Evolutionary conservation across 495 filamentous ascomycete species (phyloP), one percentile per base, ranked within the genome.

Genomic region (Pseudevernia furfuracea): DNA sequence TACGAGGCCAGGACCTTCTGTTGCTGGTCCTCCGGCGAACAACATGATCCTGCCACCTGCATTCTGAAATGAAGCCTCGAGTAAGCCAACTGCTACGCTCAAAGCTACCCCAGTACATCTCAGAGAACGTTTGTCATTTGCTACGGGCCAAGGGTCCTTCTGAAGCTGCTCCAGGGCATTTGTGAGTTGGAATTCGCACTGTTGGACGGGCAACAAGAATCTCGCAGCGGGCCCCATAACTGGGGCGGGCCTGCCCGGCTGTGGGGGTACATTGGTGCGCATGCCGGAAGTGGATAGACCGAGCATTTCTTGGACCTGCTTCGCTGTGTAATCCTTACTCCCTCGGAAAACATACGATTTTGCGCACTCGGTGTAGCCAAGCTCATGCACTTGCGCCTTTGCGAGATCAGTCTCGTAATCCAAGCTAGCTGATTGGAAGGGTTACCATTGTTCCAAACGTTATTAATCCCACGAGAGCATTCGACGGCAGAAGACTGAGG

Each of bases 281-380:
- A 90, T 66, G 43, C 85, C 85, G 21, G 86, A 78, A 21, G 83
- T 78, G 36, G 86, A 76, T 52, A 96, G 82, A 28, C 92, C 95
- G 28, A 99, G 85, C 95, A 99, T 99, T 73, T 99, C 95, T 74
- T 97, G 94, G 19, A 99, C 92, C 73, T 97, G 91, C 75, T 97
- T 97, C 60, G 92, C 89, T 30, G 85, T 81, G 75, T 99, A 99
- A 69, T 99, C 95, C 79, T 97, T 99, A 81, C 85, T 96, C 55
- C 95, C 95, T 34, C 95, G 84, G 81, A 99, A 99, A 25, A 99
- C 95, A 71, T 97, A 99, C n/a, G 95, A 96, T 77, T 99, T 99
- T 65, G 94, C 90, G 72, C 95, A 97, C 74, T 97, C 94, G 41
- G 88, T 92, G 74, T 99, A 99, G 62, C 95, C 95, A 71, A 99